Evolutionary conservation across 2,329 filamentous ascomycete species (phyloP).

Genomic region (Harringtonia aguacate): DNA sequence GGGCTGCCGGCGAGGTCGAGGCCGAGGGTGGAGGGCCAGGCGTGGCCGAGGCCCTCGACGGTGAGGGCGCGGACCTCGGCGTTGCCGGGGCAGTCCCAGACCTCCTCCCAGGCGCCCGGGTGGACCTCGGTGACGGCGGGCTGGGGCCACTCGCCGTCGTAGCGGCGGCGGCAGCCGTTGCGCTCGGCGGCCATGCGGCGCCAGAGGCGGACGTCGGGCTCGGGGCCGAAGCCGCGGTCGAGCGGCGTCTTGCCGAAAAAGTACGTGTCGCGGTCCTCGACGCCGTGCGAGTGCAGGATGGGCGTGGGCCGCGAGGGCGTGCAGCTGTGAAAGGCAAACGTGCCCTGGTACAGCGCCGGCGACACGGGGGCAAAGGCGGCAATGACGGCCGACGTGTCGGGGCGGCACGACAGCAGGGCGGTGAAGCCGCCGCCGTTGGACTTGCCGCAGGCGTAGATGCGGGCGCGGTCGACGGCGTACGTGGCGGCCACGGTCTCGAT

Average conservation of each 20-base stretch:
- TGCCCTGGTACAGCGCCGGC: conserved; percentile 8
- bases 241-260: conserved; percentile 6
- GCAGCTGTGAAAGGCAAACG: conserved; percentile 8
- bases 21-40: conserved; percentile 6
- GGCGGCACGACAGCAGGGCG: conserved; percentile 7
- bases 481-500: background rate
- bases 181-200: conserved; percentile 7
- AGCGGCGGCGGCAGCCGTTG: conserved; percentile 3
- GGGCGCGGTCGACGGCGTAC: conserved; percentile 5
- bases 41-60: conserved; percentile 5
- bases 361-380: conserved; percentile 8
- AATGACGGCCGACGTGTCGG: conserved; percentile 6
- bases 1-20: conserved; percentile 5
- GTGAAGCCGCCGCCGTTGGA: conserved; percentile 8
- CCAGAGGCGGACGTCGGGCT: conserved; percentile 8
- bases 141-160: conserved; percentile 2
- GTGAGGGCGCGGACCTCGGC: conserved; percentile 7
- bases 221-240: conserved; percentile 5
- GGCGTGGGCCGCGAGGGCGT: conserved; percentile 2
- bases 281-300: conserved; percentile 6
- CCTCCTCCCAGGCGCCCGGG: conserved; percentile 7
- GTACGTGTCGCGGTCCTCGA: conserved; percentile 7
- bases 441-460: conserved; percentile 9
- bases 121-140: conserved; percentile 2
- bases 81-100: conserved; percentile 5